A percentile compares a stretch with the other conserved stretches of the same genome.
These are phyloP conservation scores for Phaeoacremonium minimum DNA, from an alignment of 2,329 filamentous ascomycete species.

Conservation along the genomic window DNA sequence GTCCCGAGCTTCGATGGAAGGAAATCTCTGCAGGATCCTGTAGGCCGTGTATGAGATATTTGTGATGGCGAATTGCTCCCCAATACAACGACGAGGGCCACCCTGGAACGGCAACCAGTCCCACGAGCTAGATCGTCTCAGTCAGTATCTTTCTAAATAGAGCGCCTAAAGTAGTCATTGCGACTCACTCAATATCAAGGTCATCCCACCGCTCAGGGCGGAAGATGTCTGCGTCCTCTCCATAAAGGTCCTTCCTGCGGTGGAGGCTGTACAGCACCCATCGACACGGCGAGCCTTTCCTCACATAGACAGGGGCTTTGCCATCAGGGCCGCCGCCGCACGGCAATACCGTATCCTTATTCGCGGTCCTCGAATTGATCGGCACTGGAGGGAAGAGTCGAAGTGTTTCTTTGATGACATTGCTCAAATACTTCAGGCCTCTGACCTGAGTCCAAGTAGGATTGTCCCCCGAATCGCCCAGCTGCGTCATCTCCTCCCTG, in stretches of 20 bases:
- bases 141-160: no score
- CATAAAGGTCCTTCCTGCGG: constrained; percentile 27
- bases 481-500: constrained; percentile 10
- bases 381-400: constrained; percentile 29
- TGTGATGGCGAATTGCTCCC: no score
- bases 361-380: constrained; percentile 22
- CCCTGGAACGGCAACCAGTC: no score
- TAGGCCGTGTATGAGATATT: no score
- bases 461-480: constrained; percentile 8
- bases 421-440: constrained; percentile 13
- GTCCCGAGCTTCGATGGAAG: no score
- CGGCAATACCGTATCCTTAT: constrained; percentile 25
- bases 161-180: no score
- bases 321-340: constrained; percentile 28
- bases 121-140: no score
- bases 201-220: constrained; percentile 31
- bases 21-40: no score
- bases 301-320: constrained; percentile 21
- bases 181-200: no score
- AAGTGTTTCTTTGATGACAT: constrained; percentile 16
- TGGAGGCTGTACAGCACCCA: constrained; percentile 25
- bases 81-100: no score
- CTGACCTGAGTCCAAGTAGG: constrained; percentile 13
- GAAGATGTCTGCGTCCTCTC: constrained; percentile 27
- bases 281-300: constrained; percentile 18